Percentiles rank a stretch among this genome's conserved stretches.
These are phyloP conservation scores for Penicillium polonicum DNA, from an alignment of 2,329 filamentous ascomycete genomes.

Conservation along the genomic window DNA sequence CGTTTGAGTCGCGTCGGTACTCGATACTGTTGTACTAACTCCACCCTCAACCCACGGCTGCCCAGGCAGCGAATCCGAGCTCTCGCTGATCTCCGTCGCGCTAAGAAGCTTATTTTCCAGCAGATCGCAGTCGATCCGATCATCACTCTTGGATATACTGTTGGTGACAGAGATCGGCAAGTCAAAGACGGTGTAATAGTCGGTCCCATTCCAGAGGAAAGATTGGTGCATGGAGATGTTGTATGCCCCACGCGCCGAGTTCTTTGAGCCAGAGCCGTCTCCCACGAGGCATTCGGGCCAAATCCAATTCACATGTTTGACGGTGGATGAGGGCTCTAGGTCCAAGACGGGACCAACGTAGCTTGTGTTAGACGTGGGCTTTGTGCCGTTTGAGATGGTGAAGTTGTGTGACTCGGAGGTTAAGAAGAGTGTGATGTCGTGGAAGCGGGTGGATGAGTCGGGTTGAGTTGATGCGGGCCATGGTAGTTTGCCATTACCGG, in stretches of 20 bases:
- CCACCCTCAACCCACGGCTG: constrained; percentile 25
- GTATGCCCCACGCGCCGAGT: constrained; percentile 60
- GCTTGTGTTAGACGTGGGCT: constrained; percentile 45
- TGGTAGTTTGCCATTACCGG: constrained; percentile 20
- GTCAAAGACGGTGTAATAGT: constrained; percentile 70
- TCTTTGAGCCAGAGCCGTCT: constrained; percentile 48
- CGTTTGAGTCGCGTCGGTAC: constrained; percentile 2
- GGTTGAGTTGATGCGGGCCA: constrained; percentile 18
- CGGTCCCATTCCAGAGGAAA: constrained; percentile 63
- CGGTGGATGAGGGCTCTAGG: constrained; percentile 65
- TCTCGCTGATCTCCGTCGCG: constrained; percentile 13
- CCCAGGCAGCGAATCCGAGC: constrained; percentile 23
- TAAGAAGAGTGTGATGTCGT: constrained; percentile 21
- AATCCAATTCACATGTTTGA: constrained; percentile 71
- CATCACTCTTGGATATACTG: constrained; percentile 47
- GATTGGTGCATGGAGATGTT: constrained; percentile 72
- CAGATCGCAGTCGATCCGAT: constrained; percentile 25
- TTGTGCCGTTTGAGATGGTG: constrained; percentile 65
- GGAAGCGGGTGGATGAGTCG: constrained; percentile 15
- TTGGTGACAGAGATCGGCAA: constrained; percentile 69
- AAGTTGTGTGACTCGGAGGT: constrained; percentile 52
- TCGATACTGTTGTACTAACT: constrained; percentile 6
- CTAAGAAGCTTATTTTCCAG: constrained; percentile 28
- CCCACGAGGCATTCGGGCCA: constrained; percentile 70
- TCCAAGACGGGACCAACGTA: constrained; percentile 62